Base-by-base conservation (phyloP, 176 grass and related monocot species). In the Puya raimondii region DNA sequence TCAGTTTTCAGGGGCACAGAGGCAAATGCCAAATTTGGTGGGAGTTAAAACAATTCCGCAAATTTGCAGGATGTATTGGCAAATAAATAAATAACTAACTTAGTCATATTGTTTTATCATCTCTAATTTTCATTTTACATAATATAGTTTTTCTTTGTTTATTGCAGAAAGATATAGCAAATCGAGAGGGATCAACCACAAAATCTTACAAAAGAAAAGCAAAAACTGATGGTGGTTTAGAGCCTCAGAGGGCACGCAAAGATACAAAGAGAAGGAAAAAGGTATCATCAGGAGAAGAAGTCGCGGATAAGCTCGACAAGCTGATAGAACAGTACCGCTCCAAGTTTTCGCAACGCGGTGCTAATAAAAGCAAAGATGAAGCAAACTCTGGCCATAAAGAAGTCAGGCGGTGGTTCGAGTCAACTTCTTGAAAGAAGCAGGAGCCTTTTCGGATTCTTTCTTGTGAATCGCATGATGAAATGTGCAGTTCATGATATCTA, bases 321-420 rank as follows among this genome's bases (percentile, higher is more conserved):
- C 72, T 91, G 20, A 80, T 80, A 49, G 89, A 86, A 54, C 82
- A 90, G 49, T 93, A 99, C 61, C 84, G 84, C 33, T 88, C 87
- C 47, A 91, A 90, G 64, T 99, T 99, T 71, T 82, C 76, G 72
- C 74, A 79, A 15, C 82, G 77, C 26, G 80, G 72, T 23, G 49
- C 77, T 15, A 83, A 64, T 61, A 87, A 89, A 23, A 49, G 63
- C 48, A 83, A 93, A 64, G 74, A 70, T 80, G 17, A 51, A 26
- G 48, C 17, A 11, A 63, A 13, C 17, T 58, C 75, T 59, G 65
- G 51, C 53, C 52, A 69, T 48, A 68, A 68, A 61, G 56, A 18
- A 47, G 65, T 77, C 1, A 69, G 75, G 69, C 68, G 75, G 67
- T 77, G 75, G 75, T 77, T 77, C 16, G 66, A 77, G 23, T 76